Base-by-base conservation (phyloP, 495 filamentous ascomycete species). In the Talaromyces liani region DNA sequence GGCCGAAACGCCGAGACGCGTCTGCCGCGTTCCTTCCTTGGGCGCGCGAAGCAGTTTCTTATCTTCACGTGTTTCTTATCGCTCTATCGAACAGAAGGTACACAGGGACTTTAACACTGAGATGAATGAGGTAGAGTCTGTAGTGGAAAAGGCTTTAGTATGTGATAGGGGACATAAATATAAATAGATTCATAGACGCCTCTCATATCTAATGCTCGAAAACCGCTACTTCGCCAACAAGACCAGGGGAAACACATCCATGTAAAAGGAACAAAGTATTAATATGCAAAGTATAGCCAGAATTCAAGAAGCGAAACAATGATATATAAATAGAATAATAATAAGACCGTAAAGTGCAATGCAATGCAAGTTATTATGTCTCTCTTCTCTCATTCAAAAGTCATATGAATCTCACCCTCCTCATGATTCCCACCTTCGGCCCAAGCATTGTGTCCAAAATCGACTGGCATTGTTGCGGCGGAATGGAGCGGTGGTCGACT, bases 371-470 rank as follows among this genome's bases (percentile, higher is more conserved):
- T 49, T 49, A 20, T 7, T 9, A 49, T 49, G 18, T 49, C 45
- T 14, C 51, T 25, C 22, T 20, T 12, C 9, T 14, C 69, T 75
- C 72, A 83, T 70, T 81, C 82, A 72, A 87, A 87, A 14, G 79
- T 83, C 81, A 87, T 82, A 36, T 77, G 76, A 45, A 87, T 77
- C 64, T 85, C 82, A 36, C 71, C 69, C 63, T 79, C 82, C 49
- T 79, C 72, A 57, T 68, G 69, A 57, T 88, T 82, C 24, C 90
- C 89, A 55, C 88, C 84, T 62, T 93, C 90, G 0, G 86, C 88
- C 92, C 92, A 97, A 8, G 91, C 90, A 75, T 97, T 91, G 54
- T 79, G 86, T 66, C 68, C 67, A 27, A 71, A 64, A 16, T 45
- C 56, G 24, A 67, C 66, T 10, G 75, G 74, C 68, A 72, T 75